Base-by-base conservation (phyloP, 257 asterid species). In the Nicotiana attenuata region DNA sequence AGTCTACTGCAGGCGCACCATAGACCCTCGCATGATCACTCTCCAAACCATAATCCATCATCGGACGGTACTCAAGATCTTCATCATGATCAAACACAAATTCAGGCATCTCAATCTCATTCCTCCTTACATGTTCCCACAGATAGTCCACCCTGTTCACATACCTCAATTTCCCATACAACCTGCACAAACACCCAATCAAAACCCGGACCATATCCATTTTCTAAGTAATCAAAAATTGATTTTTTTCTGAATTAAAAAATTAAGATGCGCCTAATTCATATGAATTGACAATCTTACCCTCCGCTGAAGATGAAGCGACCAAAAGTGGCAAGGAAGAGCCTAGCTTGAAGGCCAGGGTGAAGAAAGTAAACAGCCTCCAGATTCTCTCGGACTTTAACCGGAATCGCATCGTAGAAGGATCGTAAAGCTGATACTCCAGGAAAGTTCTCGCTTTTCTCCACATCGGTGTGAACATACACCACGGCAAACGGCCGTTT, bases 241-340 rank as follows among this genome's bases (percentile, higher is more conserved):
- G n/a, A 33, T 26, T 26, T 13, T 7, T 5, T 19, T 33, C 76
- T 11, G 4, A 3, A 16, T 20, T 11, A 22, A 76, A 8, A 33
- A 65, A 76, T 0, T 41, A 13, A 47, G n/a, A 38, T 20, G 59
- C 60, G 17, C 33, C 33, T 5, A 5, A 17, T 13, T 14, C 22
- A 5, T 10, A 1, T 3, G 20, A 17, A 65, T 2, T 41, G 57
- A 16, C 63, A 35, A 20, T 15, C 14, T 88, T 88, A 92, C 96
- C 92, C 90, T 83, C 89, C 90, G 81, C 83, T 82, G 78, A 93
- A 93, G 81, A 93, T 69, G 61, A 95, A 57, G 16, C 97, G 97
- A 77, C 98, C 98, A 17, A 93, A 84, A 53, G 97, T 91, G 82
- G 98, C 99, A 38, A 95, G 92, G 84, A 90, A 92, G 71, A 95